A percentile compares a stretch with the other conserved stretches of the same genome.
Evolutionary conservation across 2,329 filamentous ascomycete genomes (phyloP).

Genomic region (Colletotrichum lini): DNA sequence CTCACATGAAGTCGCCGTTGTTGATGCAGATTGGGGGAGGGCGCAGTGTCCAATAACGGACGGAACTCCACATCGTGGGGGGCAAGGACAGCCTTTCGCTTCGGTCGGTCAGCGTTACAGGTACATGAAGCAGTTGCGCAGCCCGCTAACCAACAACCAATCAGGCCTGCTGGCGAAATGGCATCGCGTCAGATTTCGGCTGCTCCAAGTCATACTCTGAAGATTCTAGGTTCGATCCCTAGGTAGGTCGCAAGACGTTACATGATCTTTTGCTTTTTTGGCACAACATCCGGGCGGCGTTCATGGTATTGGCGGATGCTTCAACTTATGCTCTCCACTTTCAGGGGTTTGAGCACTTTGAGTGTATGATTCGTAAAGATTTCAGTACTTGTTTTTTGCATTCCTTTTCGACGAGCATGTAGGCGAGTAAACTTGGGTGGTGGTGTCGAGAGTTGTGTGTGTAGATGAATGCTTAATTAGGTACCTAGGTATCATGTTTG

Average conservation of each 20-base stretch:
- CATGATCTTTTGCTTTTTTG: conserved; percentile 1
- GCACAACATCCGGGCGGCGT: too few species aligned
- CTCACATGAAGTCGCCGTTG: not conserved
- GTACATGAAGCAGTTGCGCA: not conserved
- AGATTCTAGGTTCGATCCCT: conserved; percentile 43
- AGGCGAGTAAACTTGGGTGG: too few species aligned
- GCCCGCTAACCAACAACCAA: not conserved
- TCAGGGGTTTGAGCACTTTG: too few species aligned
- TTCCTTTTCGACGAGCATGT: too few species aligned
- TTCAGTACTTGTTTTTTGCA: too few species aligned
- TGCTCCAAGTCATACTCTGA: conserved; percentile 38
- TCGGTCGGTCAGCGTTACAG: not conserved
- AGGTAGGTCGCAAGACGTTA: conserved; percentile 20
- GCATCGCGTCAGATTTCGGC: conserved; percentile 43
- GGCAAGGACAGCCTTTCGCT: not conserved
- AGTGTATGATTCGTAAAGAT: too few species aligned
- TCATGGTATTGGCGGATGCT: too few species aligned
- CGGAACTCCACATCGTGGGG: conserved; percentile 24
- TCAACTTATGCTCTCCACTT: too few species aligned
- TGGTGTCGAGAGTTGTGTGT: too few species aligned
- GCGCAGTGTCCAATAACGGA: not conserved
- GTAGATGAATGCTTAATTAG: too few species aligned
- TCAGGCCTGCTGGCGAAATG: conserved; percentile 42
- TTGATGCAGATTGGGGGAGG: not conserved
- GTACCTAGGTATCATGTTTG: too few species aligned